Evolutionary conservation across 371 early-diverging fungal genomes (phyloP), one percentile per base, ranked within the genome.

Genomic region (Capillidium rhysosporum): DNA sequence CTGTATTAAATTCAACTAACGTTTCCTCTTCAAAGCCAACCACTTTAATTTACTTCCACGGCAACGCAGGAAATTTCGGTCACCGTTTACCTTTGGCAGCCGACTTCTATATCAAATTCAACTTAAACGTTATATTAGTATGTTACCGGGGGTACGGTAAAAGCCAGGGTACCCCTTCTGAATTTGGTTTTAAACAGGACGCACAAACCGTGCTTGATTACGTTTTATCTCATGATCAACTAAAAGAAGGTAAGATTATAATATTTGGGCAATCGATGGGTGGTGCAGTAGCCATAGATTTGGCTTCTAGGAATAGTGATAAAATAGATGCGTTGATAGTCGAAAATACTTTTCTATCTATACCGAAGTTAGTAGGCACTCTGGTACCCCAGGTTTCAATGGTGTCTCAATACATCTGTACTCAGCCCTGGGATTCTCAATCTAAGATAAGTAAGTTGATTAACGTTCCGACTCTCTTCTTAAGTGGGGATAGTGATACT

Each of bases 61-160:
- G 92, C 23, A 95, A 95, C 61, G 93, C 94, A 20, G 96, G 96
- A 25, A 95, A 95, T 63, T 87, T 93, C 91, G 95, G 30, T 90
- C 92, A 57, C 38, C 12, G 92, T 20, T 65, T 92, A 34, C 89
- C 94, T 18, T 84, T 93, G 56, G 91, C 92, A 9, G 68, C 75
- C 54, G 59, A 73, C 9, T 69, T 94, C 48, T 66, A 80, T 56
- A 64, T 68, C 16, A 60, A 61, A 49, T 69, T 72, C 25, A 69
- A 73, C 23, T 77, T 77, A 65, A 93, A 96, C 61, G 78, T 96
- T n/a, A 80, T 90, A 48, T 86, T 94, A 89, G 67, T 94, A 12
- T 90, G 91, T 5, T 96, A 96, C 56, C 71, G 97, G 61, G 95
- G 97, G 79, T 82, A 96, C 66, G 97, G 97, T 1, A 59, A 76